phyloP scores from a whole-genome alignment of 495 filamentous ascomycete species.

The Hypoxylon rickii region DNA sequence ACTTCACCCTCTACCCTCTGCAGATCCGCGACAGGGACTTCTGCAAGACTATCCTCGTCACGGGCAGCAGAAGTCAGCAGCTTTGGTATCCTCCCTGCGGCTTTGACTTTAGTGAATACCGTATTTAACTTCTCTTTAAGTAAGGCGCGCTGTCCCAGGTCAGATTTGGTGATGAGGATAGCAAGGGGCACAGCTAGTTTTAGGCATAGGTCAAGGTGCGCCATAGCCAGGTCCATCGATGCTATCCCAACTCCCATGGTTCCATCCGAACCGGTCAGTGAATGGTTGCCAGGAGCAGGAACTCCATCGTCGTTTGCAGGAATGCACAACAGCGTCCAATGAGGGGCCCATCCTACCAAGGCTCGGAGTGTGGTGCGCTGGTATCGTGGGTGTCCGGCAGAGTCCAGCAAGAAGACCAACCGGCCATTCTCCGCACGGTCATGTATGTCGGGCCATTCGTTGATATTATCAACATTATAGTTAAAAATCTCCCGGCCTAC shows the following conservation, averaged over 20 bases:
- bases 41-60: constrained; percentile 37
- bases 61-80: constrained; percentile 61
- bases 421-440: constrained; percentile 71
- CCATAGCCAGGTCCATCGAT: constrained; percentile 68
- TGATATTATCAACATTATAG: constrained; percentile 82
- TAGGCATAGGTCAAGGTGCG: constrained; percentile 86
- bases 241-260: constrained; percentile 46
- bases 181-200: constrained; percentile 74
- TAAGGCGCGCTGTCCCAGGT: constrained; percentile 74
- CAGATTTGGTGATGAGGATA: constrained; percentile 87
- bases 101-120: constrained; percentile 78
- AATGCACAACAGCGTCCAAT: constrained; percentile 89
- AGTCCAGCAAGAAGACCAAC: constrained; percentile 85
- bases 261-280: constrained; percentile 53
- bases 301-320: constrained; percentile 73
- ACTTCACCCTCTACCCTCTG: constrained; percentile 55
- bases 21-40: constrained; percentile 50
- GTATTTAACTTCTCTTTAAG: constrained; percentile 70
- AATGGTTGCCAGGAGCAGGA: constrained; percentile 52
- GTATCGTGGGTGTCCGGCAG: constrained; percentile 86
- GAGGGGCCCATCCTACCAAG: constrained; percentile 93
- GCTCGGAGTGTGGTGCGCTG: constrained; percentile 84
- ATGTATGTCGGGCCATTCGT: constrained; percentile 95
- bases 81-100: constrained; percentile 69
- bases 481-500: constrained; percentile 72